phyloP scores from a whole-genome alignment of 176 grass and related monocot genomes.

The Saccharum officinarum region DNA sequence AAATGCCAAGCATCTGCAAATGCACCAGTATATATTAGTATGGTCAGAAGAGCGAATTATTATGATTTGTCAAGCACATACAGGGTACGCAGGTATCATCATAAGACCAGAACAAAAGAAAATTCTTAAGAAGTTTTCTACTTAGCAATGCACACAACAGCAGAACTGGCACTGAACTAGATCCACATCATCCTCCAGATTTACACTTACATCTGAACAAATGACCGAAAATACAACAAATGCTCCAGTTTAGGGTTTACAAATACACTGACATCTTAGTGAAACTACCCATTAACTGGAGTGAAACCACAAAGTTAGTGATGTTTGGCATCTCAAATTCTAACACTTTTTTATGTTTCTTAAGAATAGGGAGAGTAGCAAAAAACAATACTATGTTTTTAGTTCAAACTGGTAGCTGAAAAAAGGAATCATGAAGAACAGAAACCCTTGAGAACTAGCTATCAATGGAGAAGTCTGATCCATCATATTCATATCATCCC shows the following conservation, averaged over 20 bases:
- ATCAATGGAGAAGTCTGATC: not conserved
- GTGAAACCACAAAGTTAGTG: not conserved
- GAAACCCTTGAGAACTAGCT: too few species aligned
- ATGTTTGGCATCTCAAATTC: not conserved
- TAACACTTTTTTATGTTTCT: not conserved
- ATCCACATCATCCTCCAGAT: not conserved
- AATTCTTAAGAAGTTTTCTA: not conserved
- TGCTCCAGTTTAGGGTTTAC: not conserved
- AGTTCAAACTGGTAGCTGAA: too few species aligned
- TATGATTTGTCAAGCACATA: not conserved
- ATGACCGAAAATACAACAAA: not conserved
- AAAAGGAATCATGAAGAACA: too few species aligned
- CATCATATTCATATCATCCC: not conserved
- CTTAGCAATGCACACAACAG: not conserved
- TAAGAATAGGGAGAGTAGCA: not conserved
- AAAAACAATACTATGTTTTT: not conserved
- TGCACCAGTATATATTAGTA: not conserved
- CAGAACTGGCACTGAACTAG: not conserved
- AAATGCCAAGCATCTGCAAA: not conserved
- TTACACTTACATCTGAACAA: not conserved
- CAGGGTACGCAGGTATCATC: not conserved
- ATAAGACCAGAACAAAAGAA: not conserved
- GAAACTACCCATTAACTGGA: not conserved
- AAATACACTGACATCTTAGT: not conserved
- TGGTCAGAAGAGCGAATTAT: not conserved